These are phyloP conservation scores for Imleria badia DNA, from an alignment of 768 basidiomycete species.

Conservation along the genomic window DNA sequence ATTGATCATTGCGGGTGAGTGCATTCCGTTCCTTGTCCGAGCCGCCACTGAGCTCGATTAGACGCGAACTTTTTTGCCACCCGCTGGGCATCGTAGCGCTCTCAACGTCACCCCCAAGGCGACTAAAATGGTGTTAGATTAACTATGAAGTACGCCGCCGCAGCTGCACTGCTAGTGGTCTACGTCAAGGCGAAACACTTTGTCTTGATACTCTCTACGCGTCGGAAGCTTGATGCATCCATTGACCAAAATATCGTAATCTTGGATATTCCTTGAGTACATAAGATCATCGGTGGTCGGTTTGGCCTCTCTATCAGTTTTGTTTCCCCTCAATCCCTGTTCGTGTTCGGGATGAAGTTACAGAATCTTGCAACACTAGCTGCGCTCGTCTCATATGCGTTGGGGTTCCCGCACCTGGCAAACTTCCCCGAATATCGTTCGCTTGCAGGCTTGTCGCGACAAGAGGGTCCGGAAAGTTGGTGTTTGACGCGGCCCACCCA, in stretches of 20 bases:
- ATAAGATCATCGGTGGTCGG: background rate
- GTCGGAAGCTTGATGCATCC: too few relatives aligned
- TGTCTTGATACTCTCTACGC: background rate
- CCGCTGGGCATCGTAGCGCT: too few relatives aligned
- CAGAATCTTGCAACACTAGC: background rate
- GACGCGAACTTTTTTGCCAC: too few relatives aligned
- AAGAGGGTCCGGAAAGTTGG: slow-evolving; percentile 18
- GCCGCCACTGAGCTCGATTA: too few relatives aligned
- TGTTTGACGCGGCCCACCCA: slow-evolving; percentile 16
- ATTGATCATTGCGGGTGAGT: too few relatives aligned
- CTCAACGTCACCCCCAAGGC: too few relatives aligned
- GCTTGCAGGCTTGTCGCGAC: slow-evolving; percentile 14
- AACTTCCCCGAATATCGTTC: slow-evolving; percentile 18
- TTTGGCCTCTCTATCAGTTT: too few relatives aligned
- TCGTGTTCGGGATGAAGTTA: background rate
- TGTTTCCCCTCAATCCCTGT: background rate
- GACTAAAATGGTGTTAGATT: too few relatives aligned
- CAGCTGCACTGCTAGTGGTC: background rate
- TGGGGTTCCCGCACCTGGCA: slow-evolving; percentile 5
- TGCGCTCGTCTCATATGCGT: background rate
- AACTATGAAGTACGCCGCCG: too few relatives aligned
- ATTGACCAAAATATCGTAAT: background rate
- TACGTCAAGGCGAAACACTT: background rate
- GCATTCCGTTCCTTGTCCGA: too few relatives aligned
- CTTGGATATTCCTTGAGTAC: background rate